phyloP scores from a whole-genome alignment of 495 filamentous ascomycete genomes.

The Penicillium cosmopolitanum region DNA sequence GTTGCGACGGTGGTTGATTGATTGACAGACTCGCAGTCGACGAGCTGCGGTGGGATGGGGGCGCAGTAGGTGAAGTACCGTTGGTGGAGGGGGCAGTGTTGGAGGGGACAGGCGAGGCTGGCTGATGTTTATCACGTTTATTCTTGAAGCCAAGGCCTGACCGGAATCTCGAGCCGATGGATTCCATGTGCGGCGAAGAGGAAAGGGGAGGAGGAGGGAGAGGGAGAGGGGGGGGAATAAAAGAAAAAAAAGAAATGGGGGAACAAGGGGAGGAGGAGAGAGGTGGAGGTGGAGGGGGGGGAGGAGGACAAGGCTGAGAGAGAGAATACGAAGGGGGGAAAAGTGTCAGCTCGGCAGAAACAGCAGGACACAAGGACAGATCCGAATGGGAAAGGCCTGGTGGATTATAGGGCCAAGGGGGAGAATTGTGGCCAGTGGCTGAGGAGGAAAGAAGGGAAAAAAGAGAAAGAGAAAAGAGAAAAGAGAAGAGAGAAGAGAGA shows the following conservation, averaged over 20 bases:
- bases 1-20: slow-evolving; percentile 32
- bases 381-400: too few relatives aligned
- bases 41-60: slow-evolving; percentile 47
- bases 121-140: slow-evolving; percentile 38
- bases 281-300: slow-evolving; percentile 19
- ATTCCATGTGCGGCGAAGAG: slow-evolving; percentile 43
- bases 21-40: slow-evolving; percentile 58
- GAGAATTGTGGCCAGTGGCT: not conserved
- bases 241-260: slow-evolving; percentile 11
- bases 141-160: slow-evolving; percentile 47
- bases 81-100: slow-evolving; percentile 36
- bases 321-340: slow-evolving; percentile 11
- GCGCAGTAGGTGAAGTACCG: slow-evolving; percentile 41
- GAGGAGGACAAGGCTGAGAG: slow-evolving; percentile 20
- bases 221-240: slow-evolving; percentile 18
- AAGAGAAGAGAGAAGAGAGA: not conserved
- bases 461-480: not conserved
- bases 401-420: too few relatives aligned
- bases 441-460: not conserved
- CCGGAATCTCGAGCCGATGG: slow-evolving; percentile 58
- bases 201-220: not conserved
- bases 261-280: slow-evolving; percentile 16
- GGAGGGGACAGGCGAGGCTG: slow-evolving; percentile 17
- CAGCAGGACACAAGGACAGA: not conserved
- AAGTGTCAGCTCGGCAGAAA: not conserved